phyloP scores from a whole-genome alignment of 2,329 filamentous ascomycete species.

The Cytospora paraplurivora region DNA sequence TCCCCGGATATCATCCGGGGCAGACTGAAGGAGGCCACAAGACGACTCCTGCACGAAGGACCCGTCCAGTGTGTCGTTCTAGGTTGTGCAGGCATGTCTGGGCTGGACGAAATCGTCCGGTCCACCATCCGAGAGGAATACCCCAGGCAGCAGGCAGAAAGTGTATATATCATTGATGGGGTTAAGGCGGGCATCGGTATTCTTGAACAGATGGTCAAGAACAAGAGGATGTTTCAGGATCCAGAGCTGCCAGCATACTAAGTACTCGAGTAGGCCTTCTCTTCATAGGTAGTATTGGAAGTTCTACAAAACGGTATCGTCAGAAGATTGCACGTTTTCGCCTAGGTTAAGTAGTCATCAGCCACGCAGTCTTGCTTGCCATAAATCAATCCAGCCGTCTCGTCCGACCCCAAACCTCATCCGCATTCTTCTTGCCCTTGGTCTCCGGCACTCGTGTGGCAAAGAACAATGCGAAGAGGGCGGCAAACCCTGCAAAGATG shows the following conservation, averaged over 20 bases:
- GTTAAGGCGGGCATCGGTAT: constrained; percentile 69
- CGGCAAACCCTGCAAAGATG: constrained; percentile 79
- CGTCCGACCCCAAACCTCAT: constrained; percentile 86
- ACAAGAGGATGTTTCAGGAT: constrained; percentile 42
- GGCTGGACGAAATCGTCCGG: constrained; percentile 75
- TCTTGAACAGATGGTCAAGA: constrained; percentile 57
- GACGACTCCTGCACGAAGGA: constrained; percentile 59
- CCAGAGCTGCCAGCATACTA: not conserved
- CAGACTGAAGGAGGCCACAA: constrained; percentile 71
- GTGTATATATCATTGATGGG: constrained; percentile 75
- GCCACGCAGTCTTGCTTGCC: not conserved
- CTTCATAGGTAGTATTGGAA: not conserved
- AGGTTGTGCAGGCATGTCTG: constrained; percentile 90
- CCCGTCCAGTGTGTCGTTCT: constrained; percentile 72
- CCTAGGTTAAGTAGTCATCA: constrained; percentile 2
- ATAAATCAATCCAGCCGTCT: constrained; percentile 51
- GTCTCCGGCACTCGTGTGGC: constrained; percentile 80
- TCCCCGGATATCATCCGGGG: constrained; percentile 63
- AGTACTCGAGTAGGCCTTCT: not conserved
- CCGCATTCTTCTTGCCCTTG: constrained; percentile 76
- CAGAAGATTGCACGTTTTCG: not conserved
- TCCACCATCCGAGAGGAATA: constrained; percentile 66
- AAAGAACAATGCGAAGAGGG: constrained; percentile 71
- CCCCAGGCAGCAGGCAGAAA: constrained; percentile 57
- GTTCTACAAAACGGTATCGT: not conserved